Base-by-base conservation (phyloP, 2,329 filamentous ascomycete species). In the Cadophora gregata region DNA sequence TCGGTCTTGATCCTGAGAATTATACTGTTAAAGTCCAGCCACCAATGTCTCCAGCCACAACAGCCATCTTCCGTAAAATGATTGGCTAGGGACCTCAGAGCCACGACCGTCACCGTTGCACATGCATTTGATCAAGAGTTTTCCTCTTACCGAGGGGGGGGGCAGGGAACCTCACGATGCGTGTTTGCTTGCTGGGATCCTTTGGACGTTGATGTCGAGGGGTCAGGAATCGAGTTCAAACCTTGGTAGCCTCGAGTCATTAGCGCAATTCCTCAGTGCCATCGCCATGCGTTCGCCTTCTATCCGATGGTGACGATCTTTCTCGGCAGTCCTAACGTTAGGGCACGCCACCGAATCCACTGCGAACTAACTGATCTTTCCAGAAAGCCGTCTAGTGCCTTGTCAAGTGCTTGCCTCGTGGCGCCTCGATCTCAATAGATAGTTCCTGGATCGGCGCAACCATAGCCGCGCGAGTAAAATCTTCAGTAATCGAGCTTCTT, bases 31-130 rank as follows among this genome's bases (percentile, higher is more conserved):
- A 55, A 55, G 19, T n/a, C 29, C 24, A 25, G 47, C 6, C 45
- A 36, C 47, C 12, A 16, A 19, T 38, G n/a, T 31, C 59, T 38
- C 47, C 55, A 60, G 27, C n/a, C 62, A 51, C 63, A n/a, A 47
- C 6, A 19, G 16, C 19, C 33, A 19, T 53, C 25, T 50, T 55
- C 31, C 16, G 51, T 33, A 62, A 27, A 16, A 16, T n/a, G 33
- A 69, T 67, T 65, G 64, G 68, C 65, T 42, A 38, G 14, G 31
- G 45, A 25, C 59, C 27, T 29, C 59, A 56, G 61, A 69, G 64
- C 69, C 67, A 70, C 63, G 61, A 63, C 64, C 67, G 69, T 67
- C 67, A 63, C 64, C 65, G 69, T 67, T 69, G 29, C 31, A 65
- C 67, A 65, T 70, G 66, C 66, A 68, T 64, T 48, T 50, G 29